A percentile compares a stretch with the other conserved stretches of the same genome.
Evolutionary conservation across 2,329 filamentous ascomycete species (phyloP).

Genomic region (Trichoderma brevicompactum): DNA sequence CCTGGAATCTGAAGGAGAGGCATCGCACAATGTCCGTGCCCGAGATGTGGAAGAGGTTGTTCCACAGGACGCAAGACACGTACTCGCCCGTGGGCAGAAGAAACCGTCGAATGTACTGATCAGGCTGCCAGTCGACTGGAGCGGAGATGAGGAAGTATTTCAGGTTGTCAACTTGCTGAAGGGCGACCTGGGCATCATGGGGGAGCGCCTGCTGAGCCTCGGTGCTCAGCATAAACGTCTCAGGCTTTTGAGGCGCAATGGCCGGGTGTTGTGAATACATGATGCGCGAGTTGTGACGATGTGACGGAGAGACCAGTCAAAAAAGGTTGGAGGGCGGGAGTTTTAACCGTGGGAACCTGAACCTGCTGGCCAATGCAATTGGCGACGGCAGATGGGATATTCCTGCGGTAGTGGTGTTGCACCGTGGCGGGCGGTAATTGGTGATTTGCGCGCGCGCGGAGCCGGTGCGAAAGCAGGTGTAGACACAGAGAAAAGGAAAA

Average conservation of each 20-base stretch:
- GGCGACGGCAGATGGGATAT: conserved; percentile 17
- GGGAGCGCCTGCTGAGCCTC: conserved; percentile 96
- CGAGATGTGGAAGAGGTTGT: conserved; percentile 98
- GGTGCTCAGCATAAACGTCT: conserved; percentile 97
- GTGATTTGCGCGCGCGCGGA: not conserved
- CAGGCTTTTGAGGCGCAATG: conserved; percentile 95
- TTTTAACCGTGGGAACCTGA: not conserved
- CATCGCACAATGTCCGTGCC: conserved; percentile 99
- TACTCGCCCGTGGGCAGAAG: conserved; percentile 97
- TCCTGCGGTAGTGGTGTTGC: conserved; percentile 8
- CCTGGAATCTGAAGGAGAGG: conserved; percentile 96
- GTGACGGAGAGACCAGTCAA: conserved; percentile 8
- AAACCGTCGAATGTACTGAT: conserved; percentile 96
- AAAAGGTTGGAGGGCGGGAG: conserved; percentile 5
- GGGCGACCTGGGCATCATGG: conserved; percentile 92
- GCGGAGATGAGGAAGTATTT: conserved; percentile 99
- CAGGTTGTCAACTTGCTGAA: conserved; percentile 98
- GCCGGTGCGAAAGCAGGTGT: conserved; percentile 7
- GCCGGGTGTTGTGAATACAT: conserved; percentile 85
- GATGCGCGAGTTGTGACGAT: conserved; percentile 36
- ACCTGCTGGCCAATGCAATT: conserved; percentile 26
- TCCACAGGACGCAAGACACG: conserved; percentile 96
- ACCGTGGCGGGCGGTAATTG: conserved; percentile 15
- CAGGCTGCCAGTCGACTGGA: conserved; percentile 94
- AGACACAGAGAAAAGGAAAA: conserved; percentile 14